Percentiles rank a stretch among this genome's conserved stretches.
phyloP scores from a whole-genome alignment of 2,329 filamentous ascomycete genomes.

The Esteya vermicola region DNA sequence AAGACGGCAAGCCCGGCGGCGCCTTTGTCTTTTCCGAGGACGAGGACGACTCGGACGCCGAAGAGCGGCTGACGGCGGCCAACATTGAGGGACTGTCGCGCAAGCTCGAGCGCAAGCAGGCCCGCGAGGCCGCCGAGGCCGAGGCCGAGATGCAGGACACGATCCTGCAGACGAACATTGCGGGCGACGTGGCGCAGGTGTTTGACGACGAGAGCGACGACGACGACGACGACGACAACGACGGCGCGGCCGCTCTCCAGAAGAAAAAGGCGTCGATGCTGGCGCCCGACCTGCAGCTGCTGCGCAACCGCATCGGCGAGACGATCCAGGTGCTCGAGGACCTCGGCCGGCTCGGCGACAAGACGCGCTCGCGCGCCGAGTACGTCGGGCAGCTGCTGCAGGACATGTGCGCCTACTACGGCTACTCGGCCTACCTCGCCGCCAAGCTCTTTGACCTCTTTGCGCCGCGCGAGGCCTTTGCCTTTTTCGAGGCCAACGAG shows the following conservation, averaged over 20 bases:
- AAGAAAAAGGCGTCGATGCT: constrained; percentile 49
- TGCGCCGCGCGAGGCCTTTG: constrained; percentile 83
- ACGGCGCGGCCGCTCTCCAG: constrained; percentile 36
- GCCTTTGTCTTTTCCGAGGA: constrained; percentile 84
- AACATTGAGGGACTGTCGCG: constrained; percentile 88
- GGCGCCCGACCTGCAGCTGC: constrained; percentile 77
- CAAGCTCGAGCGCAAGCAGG: constrained; percentile 65
- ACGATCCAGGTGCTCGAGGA: constrained; percentile 84
- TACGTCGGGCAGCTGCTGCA: constrained; percentile 77
- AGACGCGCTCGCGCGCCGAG: constrained; percentile 69
- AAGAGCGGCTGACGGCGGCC: constrained; percentile 84
- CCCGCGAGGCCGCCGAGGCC: constrained; percentile 68
- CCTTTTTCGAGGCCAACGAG: constrained; percentile 99
- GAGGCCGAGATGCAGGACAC: constrained; percentile 75
- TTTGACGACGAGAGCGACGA: constrained; percentile 17
- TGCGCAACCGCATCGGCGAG: constrained; percentile 82
- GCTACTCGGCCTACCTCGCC: constrained; percentile 87
- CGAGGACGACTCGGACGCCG: constrained; percentile 77
- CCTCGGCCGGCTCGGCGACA: constrained; percentile 67
- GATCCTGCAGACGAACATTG: constrained; percentile 87
- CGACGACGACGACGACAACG: constrained; percentile 1
- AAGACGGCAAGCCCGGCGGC: constrained; percentile 45
- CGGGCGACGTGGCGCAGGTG: constrained; percentile 38
- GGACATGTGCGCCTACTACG: constrained; percentile 93
- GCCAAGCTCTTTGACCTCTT: constrained; percentile 93